These are phyloP conservation scores for Corymbia citriodora DNA, from an alignment of 441 rosid species.

Conservation along the genomic window DNA sequence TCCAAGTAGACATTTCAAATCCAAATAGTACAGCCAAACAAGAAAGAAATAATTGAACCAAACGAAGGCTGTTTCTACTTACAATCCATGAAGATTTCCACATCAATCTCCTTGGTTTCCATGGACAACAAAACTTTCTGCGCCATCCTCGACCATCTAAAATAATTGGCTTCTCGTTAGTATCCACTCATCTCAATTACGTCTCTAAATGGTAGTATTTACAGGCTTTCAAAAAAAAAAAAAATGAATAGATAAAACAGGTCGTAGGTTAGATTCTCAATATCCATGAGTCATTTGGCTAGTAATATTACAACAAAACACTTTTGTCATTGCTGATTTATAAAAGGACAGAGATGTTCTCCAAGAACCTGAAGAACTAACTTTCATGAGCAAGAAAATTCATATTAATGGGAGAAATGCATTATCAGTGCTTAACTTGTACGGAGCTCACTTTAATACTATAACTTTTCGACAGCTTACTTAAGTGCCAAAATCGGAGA, in stretches of 20 bases:
- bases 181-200: not conserved
- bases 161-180: not conserved
- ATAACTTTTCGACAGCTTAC: too few species aligned
- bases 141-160: not conserved
- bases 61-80: rapidly evolving
- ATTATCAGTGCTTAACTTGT: too few species aligned
- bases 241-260: too few species aligned
- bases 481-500: too few species aligned
- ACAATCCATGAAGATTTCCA: not conserved
- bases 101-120: not conserved
- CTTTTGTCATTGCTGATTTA: too few species aligned
- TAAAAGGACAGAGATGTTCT: not conserved
- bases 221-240: not conserved
- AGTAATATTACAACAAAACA: not conserved
- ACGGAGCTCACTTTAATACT: too few species aligned
- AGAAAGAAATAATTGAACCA: not conserved
- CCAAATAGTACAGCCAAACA: not conserved
- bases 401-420: not conserved
- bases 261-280: not conserved
- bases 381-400: not conserved
- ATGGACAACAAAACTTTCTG: not conserved
- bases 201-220: rapidly evolving
- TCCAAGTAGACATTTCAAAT: not conserved
- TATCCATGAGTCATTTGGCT: not conserved
- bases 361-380: not conserved